phyloP scores from a whole-genome alignment of 2,329 filamentous ascomycete genomes.

The Tolypocladium ovalisporum region DNA sequence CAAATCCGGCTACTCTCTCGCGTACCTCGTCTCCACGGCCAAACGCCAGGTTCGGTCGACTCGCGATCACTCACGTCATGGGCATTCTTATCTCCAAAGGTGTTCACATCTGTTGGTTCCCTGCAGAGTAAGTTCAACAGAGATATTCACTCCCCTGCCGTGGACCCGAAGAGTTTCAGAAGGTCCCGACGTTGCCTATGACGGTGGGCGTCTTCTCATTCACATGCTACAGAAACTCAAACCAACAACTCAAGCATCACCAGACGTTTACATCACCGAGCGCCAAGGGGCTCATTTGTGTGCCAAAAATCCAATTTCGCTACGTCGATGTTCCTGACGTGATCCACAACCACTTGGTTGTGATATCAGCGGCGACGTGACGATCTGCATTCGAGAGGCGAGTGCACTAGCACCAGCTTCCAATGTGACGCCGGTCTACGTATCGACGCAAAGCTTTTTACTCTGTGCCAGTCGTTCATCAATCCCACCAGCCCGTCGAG shows the following conservation, averaged over 20 bases:
- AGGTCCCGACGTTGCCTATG: background rate
- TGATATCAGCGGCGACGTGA: slow-evolving; percentile 8
- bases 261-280: background rate
- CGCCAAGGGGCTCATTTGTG: background rate
- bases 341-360: slow-evolving; percentile 16
- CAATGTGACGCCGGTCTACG: slow-evolving; percentile 1
- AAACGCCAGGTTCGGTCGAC: background rate
- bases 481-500: slow-evolving; percentile 2
- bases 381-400: slow-evolving; percentile 4
- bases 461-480: slow-evolving; percentile 4
- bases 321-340: slow-evolving; percentile 7
- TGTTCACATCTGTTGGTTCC: background rate
- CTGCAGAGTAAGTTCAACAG: background rate
- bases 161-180: background rate
- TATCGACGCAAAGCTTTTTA: background rate
- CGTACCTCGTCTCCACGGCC: background rate
- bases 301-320: slow-evolving; percentile 4
- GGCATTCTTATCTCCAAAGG: background rate
- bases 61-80: background rate
- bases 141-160: background rate
- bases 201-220: background rate
- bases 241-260: background rate
- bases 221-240: background rate
- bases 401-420: slow-evolving; percentile 14
- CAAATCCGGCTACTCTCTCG: background rate